Evolutionary conservation across 108 stramenopile species (phyloP), one percentile per base, ranked within the genome.

Genomic region (Schizochytrium sp.): DNA sequence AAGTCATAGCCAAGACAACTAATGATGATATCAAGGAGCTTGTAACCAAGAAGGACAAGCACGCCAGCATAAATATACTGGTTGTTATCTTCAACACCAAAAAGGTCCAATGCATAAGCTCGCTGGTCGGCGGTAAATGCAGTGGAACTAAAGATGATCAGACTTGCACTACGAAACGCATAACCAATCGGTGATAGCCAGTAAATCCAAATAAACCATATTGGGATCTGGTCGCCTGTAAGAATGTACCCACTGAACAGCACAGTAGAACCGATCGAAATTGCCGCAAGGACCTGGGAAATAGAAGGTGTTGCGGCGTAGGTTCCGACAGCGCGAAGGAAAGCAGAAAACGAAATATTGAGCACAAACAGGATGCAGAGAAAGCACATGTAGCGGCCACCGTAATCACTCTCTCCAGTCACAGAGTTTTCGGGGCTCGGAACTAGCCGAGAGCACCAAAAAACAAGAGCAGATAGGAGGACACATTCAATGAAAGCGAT

Each of bases 211-310:
- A 60, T 60, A 44, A 88, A 49, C 56, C 45, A 88, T 3, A n/a
- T 53, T 2, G 59, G 83, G 44, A 89, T 89, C 0, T 87, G 13
- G 59, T 87, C 38, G 40, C n/a, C 46, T 38, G 89, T 89, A 73
- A 93, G 83, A 57, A 94, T 90, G 61, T 90, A 93, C 72, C 94
- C 94, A 46, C 88, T 87, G 72, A 94, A 94, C 2, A 94, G 90
- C 19, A 94, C 90, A 45, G 87, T 55, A 49, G 94, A 3, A n/a
- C 92, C 49, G 89, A 92, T 42, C 47, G 72, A 61, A 28, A 92
- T 10, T 17, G 91, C 92, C 4, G 61, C 61, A 28, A 88, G 19
- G 47, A 87, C 90, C 88, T 92, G 91, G 3, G 94, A 93, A 12
- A 56, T 49, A 12, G 89, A 90, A 44, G 50, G 91, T 61, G 90